Evolutionary conservation across 2,329 filamentous ascomycete species (phyloP), one percentile per base, ranked within the genome.

Genomic region (Neodidymelliopsis sp.): DNA sequence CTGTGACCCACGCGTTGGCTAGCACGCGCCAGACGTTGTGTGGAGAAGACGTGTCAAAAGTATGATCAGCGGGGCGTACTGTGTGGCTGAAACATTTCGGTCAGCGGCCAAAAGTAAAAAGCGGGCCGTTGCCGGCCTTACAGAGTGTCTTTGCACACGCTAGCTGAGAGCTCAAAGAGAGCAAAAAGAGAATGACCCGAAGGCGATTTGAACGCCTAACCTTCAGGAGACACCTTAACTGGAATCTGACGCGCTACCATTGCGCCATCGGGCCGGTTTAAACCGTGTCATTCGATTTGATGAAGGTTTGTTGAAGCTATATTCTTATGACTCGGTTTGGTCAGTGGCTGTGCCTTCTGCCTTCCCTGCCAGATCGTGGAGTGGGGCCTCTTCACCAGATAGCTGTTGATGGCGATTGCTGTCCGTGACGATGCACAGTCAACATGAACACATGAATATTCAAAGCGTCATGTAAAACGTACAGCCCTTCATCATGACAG

Each of bases 171-270:
- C 2, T 16, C 4, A 1, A 25, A 22, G 2, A 24, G 6, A 3
- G 18, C 27, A 40, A 53, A 53, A 53, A 39, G 11, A 27, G 47
- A 53, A 48, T 50, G 50, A 49, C 45, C 50, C 46, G 35, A 54
- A 50, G 39, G 45, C 46, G 50, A 54, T 44, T 53, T 47, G 49
- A 53, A 53, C 49, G 49, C 42, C 43, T 53, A 53, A 48, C 49
- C 49, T 53, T 53, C 49, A 53, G 49, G 49, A 48, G 43, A 44
- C 44, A 48, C 49, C 49, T 40, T 43, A 33, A 48, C 49, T 53
- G 49, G 49, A 53, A 53, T 53, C 49, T 53, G 49, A 53, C 49
- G 49, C 49, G 49, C 49, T 53, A 53, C 49, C 49, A 53, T 53
- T 53, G 49, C 49, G 49, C 49, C 49, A 53, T 53, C 43, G 43